A percentile compares a stretch with the other conserved stretches of the same genome.
Conservation (phyloP, 306 rosid genomes). For the Lagenaria siceraria region DNA sequence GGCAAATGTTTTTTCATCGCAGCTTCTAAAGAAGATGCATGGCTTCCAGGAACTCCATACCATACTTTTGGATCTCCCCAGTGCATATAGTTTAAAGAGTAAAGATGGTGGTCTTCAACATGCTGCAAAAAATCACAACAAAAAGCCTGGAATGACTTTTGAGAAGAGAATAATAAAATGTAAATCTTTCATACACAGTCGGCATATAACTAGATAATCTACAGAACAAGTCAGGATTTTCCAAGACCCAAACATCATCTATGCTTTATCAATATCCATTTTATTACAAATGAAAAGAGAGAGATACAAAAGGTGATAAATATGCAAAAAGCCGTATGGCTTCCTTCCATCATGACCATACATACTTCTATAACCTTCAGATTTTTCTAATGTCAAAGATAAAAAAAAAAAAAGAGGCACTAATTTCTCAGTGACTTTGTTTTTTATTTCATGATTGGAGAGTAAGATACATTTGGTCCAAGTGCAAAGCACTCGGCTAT, state of each 20-base stretch:
- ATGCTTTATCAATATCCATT: not conserved
- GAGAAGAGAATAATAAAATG: not conserved
- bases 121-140: slow-evolving; percentile 49
- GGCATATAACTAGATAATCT: not conserved
- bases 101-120: slow-evolving; percentile 96
- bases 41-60: slow-evolving; percentile 88
- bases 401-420: not conserved
- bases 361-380: not conserved
- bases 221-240: not conserved
- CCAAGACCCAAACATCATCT: not conserved
- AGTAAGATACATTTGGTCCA: not conserved
- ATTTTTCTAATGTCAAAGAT: not conserved
- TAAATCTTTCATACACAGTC: not conserved
- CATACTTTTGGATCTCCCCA: slow-evolving; percentile 93
- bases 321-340: not conserved
- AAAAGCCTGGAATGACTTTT: slow-evolving; percentile 15
- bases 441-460: not conserved
- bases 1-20: slow-evolving; percentile 81
- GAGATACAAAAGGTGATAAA: not conserved
- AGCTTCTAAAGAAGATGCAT: slow-evolving; percentile 57
- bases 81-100: slow-evolving; percentile 83
- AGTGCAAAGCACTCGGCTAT: not conserved
- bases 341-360: not conserved
- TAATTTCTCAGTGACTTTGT: not conserved
- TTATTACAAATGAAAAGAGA: not conserved